phyloP scores from a whole-genome alignment of 1,284 basidiomycete genomes.

The Stereum hirsutum region DNA sequence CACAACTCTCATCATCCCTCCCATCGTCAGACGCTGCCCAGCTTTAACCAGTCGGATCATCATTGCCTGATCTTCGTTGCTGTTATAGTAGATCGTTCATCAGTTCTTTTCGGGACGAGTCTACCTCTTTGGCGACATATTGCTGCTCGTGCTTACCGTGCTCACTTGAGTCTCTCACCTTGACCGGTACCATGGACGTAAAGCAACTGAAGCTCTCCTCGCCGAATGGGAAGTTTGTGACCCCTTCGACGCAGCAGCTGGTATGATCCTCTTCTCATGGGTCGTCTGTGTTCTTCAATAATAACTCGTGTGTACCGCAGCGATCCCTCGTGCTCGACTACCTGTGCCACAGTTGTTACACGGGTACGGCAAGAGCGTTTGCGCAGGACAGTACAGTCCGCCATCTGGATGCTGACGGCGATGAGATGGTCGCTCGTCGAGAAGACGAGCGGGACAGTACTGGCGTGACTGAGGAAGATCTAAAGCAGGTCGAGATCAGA shows the following conservation, averaged over 20 bases:
- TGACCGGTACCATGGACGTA: background rate
- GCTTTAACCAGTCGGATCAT: no score
- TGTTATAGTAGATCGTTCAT: no score
- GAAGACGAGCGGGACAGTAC: slow-evolving; percentile 17
- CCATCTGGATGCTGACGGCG: slow-evolving; percentile 60
- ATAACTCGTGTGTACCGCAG: slow-evolving; percentile 24
- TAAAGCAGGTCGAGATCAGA: slow-evolving; percentile 43
- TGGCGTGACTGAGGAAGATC: slow-evolving; percentile 30
- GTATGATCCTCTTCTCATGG: slow-evolving; percentile 1
- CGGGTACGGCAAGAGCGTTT: slow-evolving; percentile 64
- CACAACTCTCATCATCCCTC: no score
- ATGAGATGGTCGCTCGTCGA: slow-evolving; percentile 40
- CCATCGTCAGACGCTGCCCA: no score
- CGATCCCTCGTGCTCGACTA: slow-evolving; percentile 76
- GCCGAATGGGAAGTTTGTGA: background rate
- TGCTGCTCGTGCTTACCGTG: no score
- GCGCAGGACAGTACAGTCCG: slow-evolving; percentile 51
- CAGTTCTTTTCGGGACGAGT: no score
- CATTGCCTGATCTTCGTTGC: no score
- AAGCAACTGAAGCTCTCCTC: background rate
- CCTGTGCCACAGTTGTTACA: slow-evolving; percentile 66
- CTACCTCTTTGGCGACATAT: no score
- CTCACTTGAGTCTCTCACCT: no score
- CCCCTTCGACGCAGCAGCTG: slow-evolving; percentile 3
- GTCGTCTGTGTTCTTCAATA: slow-evolving; percentile 3